Base-by-base conservation (phyloP, 2,329 filamentous ascomycete species). In the Penicillium fuscoglaucum region DNA sequence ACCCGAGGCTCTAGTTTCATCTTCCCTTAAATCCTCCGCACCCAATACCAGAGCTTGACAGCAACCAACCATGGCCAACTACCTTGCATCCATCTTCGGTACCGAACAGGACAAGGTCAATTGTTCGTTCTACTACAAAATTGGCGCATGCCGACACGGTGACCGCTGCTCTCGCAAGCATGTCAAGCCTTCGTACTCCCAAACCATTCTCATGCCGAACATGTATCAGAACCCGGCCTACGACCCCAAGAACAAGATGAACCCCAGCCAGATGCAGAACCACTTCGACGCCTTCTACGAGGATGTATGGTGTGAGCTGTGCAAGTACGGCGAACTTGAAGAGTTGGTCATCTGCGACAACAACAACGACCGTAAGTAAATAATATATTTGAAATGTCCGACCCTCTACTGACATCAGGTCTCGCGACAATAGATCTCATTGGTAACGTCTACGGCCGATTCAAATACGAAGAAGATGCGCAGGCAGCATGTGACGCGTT, bases 51-150 rank as follows among this genome's bases (percentile, higher is more conserved):
- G 28, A 48, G 33, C 17, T 37, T 28, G 17, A 43, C 51, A 51
- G 24, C 35, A 43, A 48, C 53, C 49, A 65, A 79, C 29, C 73
- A 96, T 96, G 93, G 93, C 93, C 73, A 97, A 97, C 83, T 98
- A 97, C 77, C 90, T 99, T 77, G 95, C 95, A 72, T 96, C 92
- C 75, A 99, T 99, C 81, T 99, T 99, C 84, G 95, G 95, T 73
- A 99, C 95, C 31, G 95, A 99, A 84, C 95, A 98, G 79, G 95
- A 99, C 87, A 99, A 93, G 76, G 93, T 97, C 82, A 97, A 98
- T 85, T 97, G 95, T 86, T 95, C 90, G 58, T 99, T 99, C 86
- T 99, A 99, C 87, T 93, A 97, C 90, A 99, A 99, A 83, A 99
- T 99, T 78, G 95, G 95, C 76, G 95, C 95, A 55, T 99, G 95